Base-by-base conservation (phyloP, 192 early-diverging fungal species). In the Entophlyctis luteolus region DNA sequence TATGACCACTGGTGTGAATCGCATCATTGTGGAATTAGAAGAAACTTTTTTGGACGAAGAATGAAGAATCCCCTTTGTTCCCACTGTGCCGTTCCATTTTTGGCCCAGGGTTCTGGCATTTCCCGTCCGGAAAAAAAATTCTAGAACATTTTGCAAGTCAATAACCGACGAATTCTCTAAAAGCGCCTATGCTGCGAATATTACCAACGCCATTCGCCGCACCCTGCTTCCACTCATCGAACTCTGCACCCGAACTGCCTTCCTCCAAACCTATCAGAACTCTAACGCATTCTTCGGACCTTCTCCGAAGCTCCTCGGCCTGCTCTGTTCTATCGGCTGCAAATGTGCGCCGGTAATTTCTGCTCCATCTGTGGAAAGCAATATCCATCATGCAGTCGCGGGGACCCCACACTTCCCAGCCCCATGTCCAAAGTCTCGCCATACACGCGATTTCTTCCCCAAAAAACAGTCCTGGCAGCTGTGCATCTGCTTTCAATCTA, bases 381-480 rank as follows among this genome's bases (percentile, higher is more conserved):
- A 72, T 23, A 6, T 1, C 38, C 38, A 35, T 0, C n/a, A 12
- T 38, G 16, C 10, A 22, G 28, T 73, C 68, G 22, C 72, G 38
- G 8, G 72, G 68, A 31, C 35, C 54, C 48, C 58, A 73, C 32
- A 71, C 14, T 8, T 59, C 37, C 57, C 68, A 73, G 29, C 66
- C 72, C 1, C 22, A 27, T 38, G 68, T 73, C 2, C 23, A 67
- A 10, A 68, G 29, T 25, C 36, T 56, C 20, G 50, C 71, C 0
- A 37, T 48, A 36, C 34, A 58, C n/a, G 65, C 10, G 22, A 20
- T 31, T 36, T 72, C 71, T 42, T 72, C 71, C 25, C 71, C 71
- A 36, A 72, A 72, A 72, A 72, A 72, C 45, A 72, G 34, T 10
- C 71, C 71, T 16, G 6, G 6, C 2, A 72, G 55, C 0, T 49